Evolutionary conservation across 169 alveolate genomes (phyloP).

Genomic region (Eimeria necatrix): DNA sequence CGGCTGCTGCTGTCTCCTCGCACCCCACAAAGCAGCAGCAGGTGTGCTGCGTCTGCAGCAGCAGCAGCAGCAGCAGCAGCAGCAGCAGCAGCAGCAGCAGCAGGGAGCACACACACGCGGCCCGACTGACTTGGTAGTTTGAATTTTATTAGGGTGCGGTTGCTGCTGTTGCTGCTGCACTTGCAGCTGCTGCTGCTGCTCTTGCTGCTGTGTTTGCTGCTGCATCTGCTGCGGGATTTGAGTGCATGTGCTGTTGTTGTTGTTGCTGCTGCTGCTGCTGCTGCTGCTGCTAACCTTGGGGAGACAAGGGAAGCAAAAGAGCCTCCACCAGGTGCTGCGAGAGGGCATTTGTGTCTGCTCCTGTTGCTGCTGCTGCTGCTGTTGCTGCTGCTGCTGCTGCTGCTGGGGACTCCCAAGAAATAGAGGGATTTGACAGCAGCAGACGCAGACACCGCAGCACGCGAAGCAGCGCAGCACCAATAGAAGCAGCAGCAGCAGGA

Average conservation of each 20-base stretch:
- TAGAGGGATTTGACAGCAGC: too few relatives aligned
- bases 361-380: too few relatives aligned
- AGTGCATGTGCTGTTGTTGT: conserved; percentile 22
- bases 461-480: too few relatives aligned
- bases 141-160: too few relatives aligned
- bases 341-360: too few relatives aligned
- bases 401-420: too few relatives aligned
- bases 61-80: conserved; percentile 57
- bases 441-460: too few relatives aligned
- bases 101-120: not conserved
- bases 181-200: not conserved
- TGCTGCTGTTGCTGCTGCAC: not conserved
- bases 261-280: conserved; percentile 52
- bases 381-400: too few relatives aligned
- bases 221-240: conserved; percentile 19
- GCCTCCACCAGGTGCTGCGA: conserved; percentile 20
- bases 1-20: conserved; percentile 40
- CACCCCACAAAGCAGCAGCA: conserved; percentile 49
- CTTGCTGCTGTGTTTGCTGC: not conserved
- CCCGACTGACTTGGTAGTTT: not conserved
- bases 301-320: conserved; percentile 17
- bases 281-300: conserved; percentile 53
- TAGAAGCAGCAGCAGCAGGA: conserved; percentile 18
- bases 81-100: conserved; percentile 32
- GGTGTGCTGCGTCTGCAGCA: conserved; percentile 59